Percentiles rank a stretch among this genome's conserved stretches.
phyloP scores from a whole-genome alignment of 352 stramenopile species.

The Globisporangium radiosum region DNA sequence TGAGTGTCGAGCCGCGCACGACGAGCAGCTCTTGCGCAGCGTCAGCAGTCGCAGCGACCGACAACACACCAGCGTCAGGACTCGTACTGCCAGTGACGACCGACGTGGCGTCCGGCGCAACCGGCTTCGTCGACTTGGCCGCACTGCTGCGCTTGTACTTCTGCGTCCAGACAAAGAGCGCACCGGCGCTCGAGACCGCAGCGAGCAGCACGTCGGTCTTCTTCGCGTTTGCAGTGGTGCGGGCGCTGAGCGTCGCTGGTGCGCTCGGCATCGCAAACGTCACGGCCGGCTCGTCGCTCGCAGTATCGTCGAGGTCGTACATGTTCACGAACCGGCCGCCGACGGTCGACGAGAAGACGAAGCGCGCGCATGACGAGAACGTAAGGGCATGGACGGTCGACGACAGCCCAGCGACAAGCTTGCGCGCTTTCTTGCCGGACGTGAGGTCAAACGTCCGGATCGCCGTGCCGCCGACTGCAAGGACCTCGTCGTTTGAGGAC shows the following conservation, averaged over 20 bases:
- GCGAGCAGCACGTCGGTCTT: conserved; percentile 60
- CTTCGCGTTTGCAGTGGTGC: conserved; percentile 39
- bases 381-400: conserved; percentile 64
- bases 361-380: conserved; percentile 59
- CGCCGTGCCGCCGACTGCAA: conserved; percentile 53
- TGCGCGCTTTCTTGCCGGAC: conserved; percentile 75
- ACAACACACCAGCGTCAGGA: conserved; percentile 38
- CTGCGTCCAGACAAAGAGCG: conserved; percentile 68
- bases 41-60: conserved; percentile 28
- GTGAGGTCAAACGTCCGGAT: conserved; percentile 72
- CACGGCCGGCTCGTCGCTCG: conserved; percentile 59
- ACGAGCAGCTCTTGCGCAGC: conserved; percentile 36
- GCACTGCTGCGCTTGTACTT: conserved; percentile 42
- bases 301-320: conserved; percentile 60
- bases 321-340: conserved; percentile 78
- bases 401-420: conserved; percentile 65
- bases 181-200: conserved; percentile 47
- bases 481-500: conserved; percentile 50
- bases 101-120: conserved; percentile 42
- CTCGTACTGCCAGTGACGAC: conserved; percentile 17
- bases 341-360: conserved; percentile 65
- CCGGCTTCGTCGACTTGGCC: conserved; percentile 51
- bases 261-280: conserved; percentile 74
- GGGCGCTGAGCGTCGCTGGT: conserved; percentile 37
- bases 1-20: conserved; percentile 62